Conservation (phyloP, 257 asterid species). For the Scutellaria baicalensis region DNA sequence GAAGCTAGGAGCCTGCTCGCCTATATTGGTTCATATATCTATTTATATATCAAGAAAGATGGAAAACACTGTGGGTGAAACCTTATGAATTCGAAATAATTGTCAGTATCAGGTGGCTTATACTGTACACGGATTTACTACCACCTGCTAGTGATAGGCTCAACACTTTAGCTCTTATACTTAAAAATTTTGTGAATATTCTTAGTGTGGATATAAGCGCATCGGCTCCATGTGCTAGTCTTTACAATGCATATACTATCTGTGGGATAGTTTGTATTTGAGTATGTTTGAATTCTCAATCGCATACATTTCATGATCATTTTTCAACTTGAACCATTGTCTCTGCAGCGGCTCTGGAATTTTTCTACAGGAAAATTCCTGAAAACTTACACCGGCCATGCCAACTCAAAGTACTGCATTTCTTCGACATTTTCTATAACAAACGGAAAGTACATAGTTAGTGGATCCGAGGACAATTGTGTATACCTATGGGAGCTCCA, state of each 20-base stretch:
- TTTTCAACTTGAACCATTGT: background rate
- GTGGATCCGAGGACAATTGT: slow-evolving; percentile 89
- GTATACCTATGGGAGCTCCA: slow-evolving; percentile 93
- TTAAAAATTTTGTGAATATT: background rate
- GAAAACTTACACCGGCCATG: slow-evolving; percentile 86
- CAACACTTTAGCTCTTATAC: background rate
- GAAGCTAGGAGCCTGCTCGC: no score
- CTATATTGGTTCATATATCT: no score
- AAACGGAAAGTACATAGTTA: slow-evolving; percentile 81
- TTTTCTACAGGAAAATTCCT: slow-evolving; percentile 72
- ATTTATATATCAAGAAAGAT: no score
- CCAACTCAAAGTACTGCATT: slow-evolving; percentile 70
- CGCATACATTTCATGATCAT: background rate
- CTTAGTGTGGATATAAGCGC: background rate
- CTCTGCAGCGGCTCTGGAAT: slow-evolving; percentile 91
- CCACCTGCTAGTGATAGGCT: no score
- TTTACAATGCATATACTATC: background rate
- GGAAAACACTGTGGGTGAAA: no score
- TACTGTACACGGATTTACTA: no score
- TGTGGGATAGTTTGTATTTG: background rate
- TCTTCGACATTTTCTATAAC: slow-evolving; percentile 80
- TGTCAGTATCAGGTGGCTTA: no score
- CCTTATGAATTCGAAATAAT: no score
- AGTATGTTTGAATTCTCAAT: background rate
- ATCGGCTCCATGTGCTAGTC: background rate